Evolutionary conservation across 2,329 filamentous ascomycete genomes (phyloP), one percentile per base, ranked within the genome.

Genomic region (Diaporthe capsici): DNA sequence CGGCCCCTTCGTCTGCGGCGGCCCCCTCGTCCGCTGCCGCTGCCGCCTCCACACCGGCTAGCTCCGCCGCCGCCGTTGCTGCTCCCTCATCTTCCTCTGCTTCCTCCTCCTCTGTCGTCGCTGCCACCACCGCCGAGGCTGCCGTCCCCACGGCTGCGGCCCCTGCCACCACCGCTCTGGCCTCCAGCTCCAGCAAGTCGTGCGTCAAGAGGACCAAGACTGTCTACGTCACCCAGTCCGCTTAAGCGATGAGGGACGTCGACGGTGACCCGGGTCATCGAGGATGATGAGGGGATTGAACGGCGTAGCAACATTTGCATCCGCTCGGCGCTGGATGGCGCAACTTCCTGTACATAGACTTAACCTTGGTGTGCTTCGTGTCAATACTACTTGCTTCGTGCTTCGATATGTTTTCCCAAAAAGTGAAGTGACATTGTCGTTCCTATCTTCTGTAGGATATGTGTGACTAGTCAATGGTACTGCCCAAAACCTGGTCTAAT

Each of bases 151-250:
- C 65, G 28, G 57, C 75, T 58, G 75, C 75, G 22, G 68, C 75
- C n/a, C 75, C 75, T 3, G 60, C 68, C 22, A 75, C 73, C 12
- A 76, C 75, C 13, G 37, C 65, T 15, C 61, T 70, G 47, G 57
- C 68, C 8, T 70, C 68, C 15, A 28, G 34, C 51, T 63, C 61
- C 15, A 34, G 25, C 51, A 55, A 60, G 44, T 70, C 75, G 8
- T 72, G 73, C 68, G 58, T 72, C 49, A 75, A 55, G 73, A 75
- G 63, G 75, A 76, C 75, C 61, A 76, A 75, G 73, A 76, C 75
- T 53, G 75, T 76, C 68, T 76, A 68, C 53, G 75, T 76, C 34
- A 76, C 75, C 22, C 31, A 60, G 44, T 73, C 75, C 47, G 68
- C 61, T 49, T 75, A 58, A 65, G 28, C 4, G n/a, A 6, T 47